Evolutionary conservation across 148 eudicot genomes (phyloP), one percentile per base, ranked within the genome.

Genomic region (Dianthus caryophyllus): DNA sequence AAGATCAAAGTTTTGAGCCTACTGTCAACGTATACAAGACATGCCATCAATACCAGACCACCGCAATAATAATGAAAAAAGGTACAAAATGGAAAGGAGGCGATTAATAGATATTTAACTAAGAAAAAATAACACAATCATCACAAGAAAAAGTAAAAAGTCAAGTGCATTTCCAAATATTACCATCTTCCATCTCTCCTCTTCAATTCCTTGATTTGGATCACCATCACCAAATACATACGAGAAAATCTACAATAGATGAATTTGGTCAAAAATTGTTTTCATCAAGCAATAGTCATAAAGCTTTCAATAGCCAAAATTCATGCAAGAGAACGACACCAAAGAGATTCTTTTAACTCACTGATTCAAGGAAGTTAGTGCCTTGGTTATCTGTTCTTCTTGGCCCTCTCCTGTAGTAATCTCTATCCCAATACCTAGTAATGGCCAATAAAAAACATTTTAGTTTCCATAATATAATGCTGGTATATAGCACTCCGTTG

Each of bases 101-200:
- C 31, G 6, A 63, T 17, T 4, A 63, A 1, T 25, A 43, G 43
- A 36, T 63, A 18, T 59, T 9, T n/a, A n/a, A 59, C 44, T 59
- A 38, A 26, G 39, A 47, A 27, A 59, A 33, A 74, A 70, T 80
- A 83, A 86, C 59, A 55, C 31, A 31, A 41, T 17, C 22, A 58
- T 16, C 7, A 80, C 72, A 80, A 83, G 83, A 74, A 39, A 15
- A 9, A 25, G 1, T 24, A 44, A 77, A 85, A 75, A 76, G 77
- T 83, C 77, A 69, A 75, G 77, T 50, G 73, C 80, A 87, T 71
- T 83, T 83, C 79, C 76, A 74, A 73, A 74, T 72, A 86, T 90
- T 94, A 94, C 99, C 99, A 94, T 85, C 86, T 88, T 94, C 99
- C 97, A 94, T 85, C 99, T 89, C 81, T 83, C 84, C 79, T 94